Evolutionary conservation across 306 rosid genomes (phyloP).

Genomic region (Trifolium repens): DNA sequence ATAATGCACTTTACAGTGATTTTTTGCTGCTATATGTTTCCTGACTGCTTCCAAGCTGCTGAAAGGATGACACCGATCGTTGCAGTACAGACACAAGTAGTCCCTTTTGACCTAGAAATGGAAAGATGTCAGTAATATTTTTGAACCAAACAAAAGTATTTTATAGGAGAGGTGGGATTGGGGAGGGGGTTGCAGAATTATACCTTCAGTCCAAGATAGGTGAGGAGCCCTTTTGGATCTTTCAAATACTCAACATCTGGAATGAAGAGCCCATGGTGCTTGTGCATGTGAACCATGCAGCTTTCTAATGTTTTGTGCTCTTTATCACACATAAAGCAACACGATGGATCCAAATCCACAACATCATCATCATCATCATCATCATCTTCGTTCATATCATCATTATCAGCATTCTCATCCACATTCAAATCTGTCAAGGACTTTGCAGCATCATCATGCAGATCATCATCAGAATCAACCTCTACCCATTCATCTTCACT

Average conservation of each 20-base stretch:
- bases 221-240: conserved; percentile 87
- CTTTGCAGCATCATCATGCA: conserved; percentile 51
- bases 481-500: conserved; percentile 94
- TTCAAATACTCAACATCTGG: conserved; percentile 94
- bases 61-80: conserved; percentile 80
- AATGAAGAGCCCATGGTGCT: conserved; percentile 91
- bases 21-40: conserved; percentile 94
- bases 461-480: conserved; percentile 72
- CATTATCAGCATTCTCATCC: conserved; percentile 48
- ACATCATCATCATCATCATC: conserved; percentile 26
- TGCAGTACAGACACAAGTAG: conserved; percentile 89
- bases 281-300: conserved; percentile 98
- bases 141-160: background rate
- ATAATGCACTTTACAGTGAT: conserved; percentile 94
- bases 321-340: conserved; percentile 94
- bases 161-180: background rate
- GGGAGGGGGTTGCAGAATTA: background rate
- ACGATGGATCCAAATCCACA: conserved; percentile 78
- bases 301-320: conserved; percentile 68
- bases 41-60: conserved; percentile 94
- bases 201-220: conserved; percentile 93
- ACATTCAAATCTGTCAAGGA: conserved; percentile 63
- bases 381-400: conserved; percentile 63
- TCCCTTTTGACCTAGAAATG: conserved; percentile 80
- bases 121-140: background rate